phyloP scores from a whole-genome alignment of 495 filamentous ascomycete species.

The Lasiosphaeriaceae sp. region DNA sequence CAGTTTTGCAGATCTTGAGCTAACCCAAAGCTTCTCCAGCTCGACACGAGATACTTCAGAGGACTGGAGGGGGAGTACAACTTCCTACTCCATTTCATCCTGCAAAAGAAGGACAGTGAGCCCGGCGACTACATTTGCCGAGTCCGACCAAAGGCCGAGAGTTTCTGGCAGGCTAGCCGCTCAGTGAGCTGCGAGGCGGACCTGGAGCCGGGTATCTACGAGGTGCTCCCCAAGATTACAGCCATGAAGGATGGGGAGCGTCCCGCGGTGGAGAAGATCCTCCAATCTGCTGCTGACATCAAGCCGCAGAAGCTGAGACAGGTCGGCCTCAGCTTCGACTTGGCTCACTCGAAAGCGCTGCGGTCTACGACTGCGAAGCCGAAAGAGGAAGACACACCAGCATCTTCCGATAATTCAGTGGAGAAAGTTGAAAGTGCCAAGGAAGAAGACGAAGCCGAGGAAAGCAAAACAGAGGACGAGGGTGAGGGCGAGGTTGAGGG shows the following conservation, averaged over 20 bases:
- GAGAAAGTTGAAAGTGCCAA: neutral
- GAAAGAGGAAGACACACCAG: neutral
- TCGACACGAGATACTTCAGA: conserved; percentile 69
- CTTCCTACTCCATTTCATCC: conserved; percentile 65
- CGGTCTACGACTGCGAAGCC: conserved; percentile 49
- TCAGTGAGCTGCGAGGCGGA: conserved; percentile 66
- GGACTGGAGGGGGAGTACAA: conserved; percentile 64
- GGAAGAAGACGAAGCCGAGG: neutral
- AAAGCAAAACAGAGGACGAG: neutral
- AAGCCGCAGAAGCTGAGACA: conserved; percentile 68
- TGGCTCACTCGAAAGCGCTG: conserved; percentile 63
- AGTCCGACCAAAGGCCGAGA: conserved; percentile 32
- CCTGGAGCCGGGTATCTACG: conserved; percentile 66
- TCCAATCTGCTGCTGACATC: conserved; percentile 46
- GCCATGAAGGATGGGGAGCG: conserved; percentile 46
- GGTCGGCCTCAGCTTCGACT: conserved; percentile 64
- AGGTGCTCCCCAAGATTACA: conserved; percentile 64
- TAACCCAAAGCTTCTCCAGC: conserved; percentile 2
- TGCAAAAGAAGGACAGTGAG: conserved; percentile 62
- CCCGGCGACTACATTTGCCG: conserved; percentile 66
- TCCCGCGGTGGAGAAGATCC: conserved; percentile 51
- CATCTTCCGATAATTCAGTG: neutral
- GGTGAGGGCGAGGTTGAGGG: conserved; percentile 2
- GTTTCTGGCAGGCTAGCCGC: conserved; percentile 49
- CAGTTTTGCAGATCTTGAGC: neutral